Conservation (phyloP, 257 asterid species). For the Nicotiana tomentosiformis region DNA sequence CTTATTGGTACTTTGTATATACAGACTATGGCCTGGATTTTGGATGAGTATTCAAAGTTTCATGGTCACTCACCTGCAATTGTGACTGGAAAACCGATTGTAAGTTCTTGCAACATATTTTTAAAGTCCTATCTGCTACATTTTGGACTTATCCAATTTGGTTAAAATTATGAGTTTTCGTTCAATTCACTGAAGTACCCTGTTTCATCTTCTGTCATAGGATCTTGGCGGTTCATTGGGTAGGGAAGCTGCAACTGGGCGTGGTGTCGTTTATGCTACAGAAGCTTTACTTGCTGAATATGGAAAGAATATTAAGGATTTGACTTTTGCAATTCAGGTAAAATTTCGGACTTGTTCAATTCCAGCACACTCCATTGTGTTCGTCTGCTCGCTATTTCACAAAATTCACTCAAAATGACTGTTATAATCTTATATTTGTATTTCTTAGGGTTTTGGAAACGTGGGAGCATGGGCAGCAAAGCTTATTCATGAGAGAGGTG, state of each 20-base stretch:
- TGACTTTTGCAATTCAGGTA: conserved; percentile 80
- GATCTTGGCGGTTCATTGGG: conserved; percentile 95
- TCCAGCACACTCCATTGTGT: neutral
- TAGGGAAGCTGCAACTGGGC: conserved; percentile 94
- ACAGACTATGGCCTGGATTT: conserved; percentile 99
- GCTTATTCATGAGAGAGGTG: conserved; percentile 79
- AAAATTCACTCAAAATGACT: neutral
- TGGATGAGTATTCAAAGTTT: conserved; percentile 97
- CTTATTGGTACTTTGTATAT: neutral
- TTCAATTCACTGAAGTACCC: neutral
- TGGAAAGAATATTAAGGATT: conserved; percentile 68
- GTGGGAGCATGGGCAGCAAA: conserved; percentile 91
- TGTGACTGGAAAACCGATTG: conserved; percentile 94
- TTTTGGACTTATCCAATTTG: neutral
- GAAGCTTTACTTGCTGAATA: conserved; percentile 83
- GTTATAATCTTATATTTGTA: neutral
- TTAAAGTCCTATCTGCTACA: neutral
- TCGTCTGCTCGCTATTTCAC: neutral
- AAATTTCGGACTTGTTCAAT: neutral
- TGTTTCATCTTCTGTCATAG: conserved; percentile 22
- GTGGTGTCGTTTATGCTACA: conserved; percentile 81
- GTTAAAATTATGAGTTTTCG: neutral
- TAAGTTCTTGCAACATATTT: conserved; percentile 29
- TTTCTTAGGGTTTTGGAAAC: conserved; percentile 74
- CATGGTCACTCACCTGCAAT: conserved; percentile 97